Conservation (phyloP, 345 rosid genomes). For the Raphanus sativus region DNA sequence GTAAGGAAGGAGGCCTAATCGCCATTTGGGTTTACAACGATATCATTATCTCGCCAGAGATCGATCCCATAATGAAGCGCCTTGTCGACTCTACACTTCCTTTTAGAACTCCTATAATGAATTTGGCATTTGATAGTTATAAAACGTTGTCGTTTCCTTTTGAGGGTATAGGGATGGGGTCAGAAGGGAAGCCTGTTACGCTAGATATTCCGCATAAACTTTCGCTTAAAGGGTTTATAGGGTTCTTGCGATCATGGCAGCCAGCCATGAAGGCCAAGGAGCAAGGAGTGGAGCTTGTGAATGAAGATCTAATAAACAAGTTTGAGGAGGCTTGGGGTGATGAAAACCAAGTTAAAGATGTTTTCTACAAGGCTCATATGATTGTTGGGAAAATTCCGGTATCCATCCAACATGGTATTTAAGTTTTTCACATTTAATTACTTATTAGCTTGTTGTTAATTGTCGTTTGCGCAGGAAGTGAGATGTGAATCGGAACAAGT, state of each 20-base stretch:
- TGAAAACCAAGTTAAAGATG: constrained; percentile 41
- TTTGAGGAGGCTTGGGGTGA: constrained; percentile 67
- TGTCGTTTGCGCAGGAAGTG: constrained; percentile 12
- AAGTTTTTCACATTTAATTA: background rate
- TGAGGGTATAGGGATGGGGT: background rate
- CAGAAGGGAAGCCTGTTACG: background rate
- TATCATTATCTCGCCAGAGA: constrained; percentile 42
- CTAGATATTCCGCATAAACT: background rate
- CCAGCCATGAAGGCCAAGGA: constrained; percentile 44
- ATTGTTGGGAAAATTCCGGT: constrained; percentile 48
- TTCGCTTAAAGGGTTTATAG: background rate
- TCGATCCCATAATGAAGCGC: constrained; percentile 47
- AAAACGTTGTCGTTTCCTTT: background rate
- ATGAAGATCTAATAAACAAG: constrained; percentile 43
- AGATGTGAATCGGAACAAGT: constrained; percentile 12
- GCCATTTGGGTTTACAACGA: constrained; percentile 62
- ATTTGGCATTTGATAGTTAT: background rate
- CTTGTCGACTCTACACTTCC: constrained; percentile 47
- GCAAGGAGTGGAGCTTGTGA: constrained; percentile 47
- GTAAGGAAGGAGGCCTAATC: constrained; percentile 56
- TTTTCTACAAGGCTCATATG: constrained; percentile 61
- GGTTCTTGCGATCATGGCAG: background rate
- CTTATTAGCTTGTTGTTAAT: background rate
- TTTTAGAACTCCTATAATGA: background rate
- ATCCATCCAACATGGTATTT: background rate